These are phyloP conservation scores for Rosa hybrid DNA, from an alignment of 331 rosid species.

Conservation along the genomic window DNA sequence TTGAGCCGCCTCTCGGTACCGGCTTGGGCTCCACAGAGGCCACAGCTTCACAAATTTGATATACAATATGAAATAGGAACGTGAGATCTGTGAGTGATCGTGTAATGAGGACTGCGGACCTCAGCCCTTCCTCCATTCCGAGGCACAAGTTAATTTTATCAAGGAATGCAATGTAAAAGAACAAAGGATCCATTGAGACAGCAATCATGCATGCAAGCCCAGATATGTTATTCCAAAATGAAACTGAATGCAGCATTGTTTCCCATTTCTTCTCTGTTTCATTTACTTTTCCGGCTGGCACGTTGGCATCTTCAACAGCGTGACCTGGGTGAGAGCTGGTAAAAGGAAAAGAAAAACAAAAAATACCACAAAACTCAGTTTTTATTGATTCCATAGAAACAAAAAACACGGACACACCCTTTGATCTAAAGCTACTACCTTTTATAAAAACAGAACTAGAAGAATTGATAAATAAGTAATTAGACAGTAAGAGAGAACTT, in stretches of 20 bases:
- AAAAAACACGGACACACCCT: no score
- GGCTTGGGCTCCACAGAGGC: no score
- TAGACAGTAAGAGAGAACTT: no score
- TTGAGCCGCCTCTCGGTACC: background rate
- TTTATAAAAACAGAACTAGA: no score
- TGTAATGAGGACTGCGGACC: background rate
- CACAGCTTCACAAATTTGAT: background rate
- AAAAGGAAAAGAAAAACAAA: no score
- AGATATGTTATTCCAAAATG: background rate
- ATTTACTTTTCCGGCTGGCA: background rate
- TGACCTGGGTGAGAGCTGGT: background rate
- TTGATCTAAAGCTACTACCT: no score
- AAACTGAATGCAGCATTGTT: background rate
- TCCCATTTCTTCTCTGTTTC: background rate
- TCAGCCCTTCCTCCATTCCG: background rate
- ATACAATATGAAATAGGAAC: background rate
- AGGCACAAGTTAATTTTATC: conserved; percentile 12
- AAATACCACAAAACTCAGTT: no score
- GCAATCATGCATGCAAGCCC: conserved; percentile 2
- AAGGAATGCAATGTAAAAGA: conserved; percentile 10
- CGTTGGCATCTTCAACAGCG: background rate
- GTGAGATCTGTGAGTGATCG: conserved; percentile 11
- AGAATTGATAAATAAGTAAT: no score
- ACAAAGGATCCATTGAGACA: conserved; percentile 14
- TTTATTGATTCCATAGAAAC: no score